Percentiles rank a stretch among this genome's conserved stretches.
Evolutionary conservation across 768 basidiomycete species (phyloP).

Genomic region (Cubamyces sp.): DNA sequence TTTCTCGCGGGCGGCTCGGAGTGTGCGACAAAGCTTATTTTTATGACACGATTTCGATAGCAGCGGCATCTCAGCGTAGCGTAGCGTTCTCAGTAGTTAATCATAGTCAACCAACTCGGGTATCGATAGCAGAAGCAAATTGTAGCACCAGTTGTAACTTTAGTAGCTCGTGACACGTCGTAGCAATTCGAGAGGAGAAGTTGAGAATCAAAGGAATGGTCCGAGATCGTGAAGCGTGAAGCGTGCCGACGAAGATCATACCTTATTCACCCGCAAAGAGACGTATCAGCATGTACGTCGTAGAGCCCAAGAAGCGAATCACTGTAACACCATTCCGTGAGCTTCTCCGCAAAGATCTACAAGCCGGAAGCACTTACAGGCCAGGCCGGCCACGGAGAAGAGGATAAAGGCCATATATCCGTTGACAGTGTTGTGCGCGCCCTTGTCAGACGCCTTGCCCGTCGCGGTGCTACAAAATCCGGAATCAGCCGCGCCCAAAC

Average conservation of each 20-base stretch:
- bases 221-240: neutral
- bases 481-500: conserved; percentile 10
- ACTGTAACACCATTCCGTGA: conserved; percentile 46
- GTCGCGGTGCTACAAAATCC: conserved; percentile 46
- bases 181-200: conserved; percentile 5
- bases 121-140: conserved; percentile 27
- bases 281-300: conserved; percentile 81
- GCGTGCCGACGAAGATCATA: neutral
- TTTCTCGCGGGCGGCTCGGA: neutral
- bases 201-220: neutral
- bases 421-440: conserved; percentile 61
- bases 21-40: conserved; percentile 10
- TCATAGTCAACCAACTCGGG: conserved; percentile 20
- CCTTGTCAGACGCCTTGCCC: conserved; percentile 49
- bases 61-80: conserved; percentile 15
- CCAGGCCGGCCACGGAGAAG: conserved; percentile 86
- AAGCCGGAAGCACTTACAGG: conserved; percentile 60
- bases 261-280: conserved; percentile 86
- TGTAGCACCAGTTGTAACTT: conserved; percentile 26
- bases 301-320: conserved; percentile 82
- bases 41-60: conserved; percentile 12
- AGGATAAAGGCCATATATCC: conserved; percentile 91
- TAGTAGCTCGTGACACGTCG: conserved; percentile 20
- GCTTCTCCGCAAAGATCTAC: neutral
- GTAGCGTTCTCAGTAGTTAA: conserved; percentile 19